Percentiles rank a stretch among this genome's conserved stretches.
These are phyloP conservation scores for Aegle marmelos DNA, from an alignment of 345 rosid species.

Conservation along the genomic window DNA sequence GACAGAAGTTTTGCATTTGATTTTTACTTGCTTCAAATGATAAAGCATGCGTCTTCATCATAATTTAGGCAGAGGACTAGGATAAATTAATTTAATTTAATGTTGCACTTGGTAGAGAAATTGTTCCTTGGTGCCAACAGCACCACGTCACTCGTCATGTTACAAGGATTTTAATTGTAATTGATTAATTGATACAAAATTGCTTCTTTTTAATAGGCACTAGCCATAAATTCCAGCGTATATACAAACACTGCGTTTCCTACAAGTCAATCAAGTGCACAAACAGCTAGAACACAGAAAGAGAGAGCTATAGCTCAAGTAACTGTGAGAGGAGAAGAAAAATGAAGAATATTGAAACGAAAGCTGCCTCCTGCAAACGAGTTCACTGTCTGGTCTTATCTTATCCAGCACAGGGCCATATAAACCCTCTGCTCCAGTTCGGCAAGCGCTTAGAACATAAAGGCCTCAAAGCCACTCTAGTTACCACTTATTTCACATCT, in stretches of 20 bases:
- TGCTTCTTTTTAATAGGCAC: no score
- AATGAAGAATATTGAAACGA: neutral
- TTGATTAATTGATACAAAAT: no score
- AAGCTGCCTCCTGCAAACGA: neutral
- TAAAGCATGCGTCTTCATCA: no score
- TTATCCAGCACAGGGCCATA: conserved; percentile 5
- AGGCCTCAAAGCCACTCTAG: conserved; percentile 12
- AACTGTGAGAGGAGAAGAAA: neutral
- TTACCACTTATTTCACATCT: neutral
- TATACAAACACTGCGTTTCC: neutral
- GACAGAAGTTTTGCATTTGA: no score
- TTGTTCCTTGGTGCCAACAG: no score
- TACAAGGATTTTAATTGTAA: no score
- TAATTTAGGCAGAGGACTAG: no score
- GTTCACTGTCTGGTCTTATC: neutral
- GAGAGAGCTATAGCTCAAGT: neutral
- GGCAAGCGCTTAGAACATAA: neutral
- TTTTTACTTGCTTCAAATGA: no score
- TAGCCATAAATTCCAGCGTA: neutral
- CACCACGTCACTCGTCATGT: no score
- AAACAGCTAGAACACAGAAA: neutral
- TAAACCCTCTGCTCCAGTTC: conserved; percentile 24
- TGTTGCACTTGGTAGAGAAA: no score
- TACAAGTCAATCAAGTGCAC: neutral
- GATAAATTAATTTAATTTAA: no score